Evolutionary conservation across 2,329 filamentous ascomycete species (phyloP), one percentile per base, ranked within the genome.

Genomic region (Colletotrichum navitas): DNA sequence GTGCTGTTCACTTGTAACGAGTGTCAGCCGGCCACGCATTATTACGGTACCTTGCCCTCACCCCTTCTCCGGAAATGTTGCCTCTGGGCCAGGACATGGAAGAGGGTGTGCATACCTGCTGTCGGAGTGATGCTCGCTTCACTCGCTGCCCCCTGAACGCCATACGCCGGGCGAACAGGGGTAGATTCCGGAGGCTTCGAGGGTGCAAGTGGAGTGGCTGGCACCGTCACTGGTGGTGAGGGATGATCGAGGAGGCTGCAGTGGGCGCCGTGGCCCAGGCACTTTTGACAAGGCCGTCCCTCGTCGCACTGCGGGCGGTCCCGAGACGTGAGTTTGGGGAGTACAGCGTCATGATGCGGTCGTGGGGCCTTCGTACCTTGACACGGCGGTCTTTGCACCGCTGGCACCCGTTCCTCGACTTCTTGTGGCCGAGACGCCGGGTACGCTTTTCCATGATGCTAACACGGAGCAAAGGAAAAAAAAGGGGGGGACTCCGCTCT

Each of bases 271-370:
- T 83, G 81, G 55, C 79, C 77, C 12, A 78, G 73, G 61, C 81
- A 83, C 5, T 80, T 79, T 12, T 74, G 76, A 68, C 81, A 83
- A 3, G 81, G 81, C 6, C 74, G 75, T 5, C 76, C 76, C 72
- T 83, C 81, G 56, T 83, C 80, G 43, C 68, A 71, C 68, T 71
- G 36, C 16, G 24, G 14, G 41, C 16, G 32, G 16, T 39, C 12
- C 29, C 21, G 5, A 55, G n/a, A 45, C 10, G 51, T 63, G 51
- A 63, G 59, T 64, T 43, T 39, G 24, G 11, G n/a, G 29, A 11
- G 51, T 5, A 62, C 47, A 26, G 10, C 26, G 32, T 32, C 24
- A 8, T 43, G 24, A n/a, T 10, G 14, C 16, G 45, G 29, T 26
- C 8, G 21, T 3, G 36, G 36, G 36, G 36, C 7, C n/a, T 64